Percentiles rank a stretch among this genome's conserved stretches.
These are phyloP conservation scores for Aspergillus diversus DNA, from an alignment of 495 filamentous ascomycete genomes.

Conservation along the genomic window DNA sequence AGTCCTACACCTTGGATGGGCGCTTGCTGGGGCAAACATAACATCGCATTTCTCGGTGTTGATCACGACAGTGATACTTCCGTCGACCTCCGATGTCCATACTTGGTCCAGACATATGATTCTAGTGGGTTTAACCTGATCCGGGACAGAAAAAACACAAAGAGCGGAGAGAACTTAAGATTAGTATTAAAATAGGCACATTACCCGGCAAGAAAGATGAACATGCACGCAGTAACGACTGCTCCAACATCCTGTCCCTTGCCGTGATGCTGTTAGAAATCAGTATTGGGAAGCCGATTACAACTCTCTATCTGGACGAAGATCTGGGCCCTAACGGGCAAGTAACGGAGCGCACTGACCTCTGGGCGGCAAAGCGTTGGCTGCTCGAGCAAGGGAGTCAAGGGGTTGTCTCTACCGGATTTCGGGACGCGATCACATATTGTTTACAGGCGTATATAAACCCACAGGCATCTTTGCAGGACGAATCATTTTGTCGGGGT, in stretches of 20 bases:
- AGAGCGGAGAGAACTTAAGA: no score
- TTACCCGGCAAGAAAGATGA: neutral
- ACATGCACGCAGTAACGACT: neutral
- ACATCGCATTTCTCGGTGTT: neutral
- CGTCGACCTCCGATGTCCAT: neutral
- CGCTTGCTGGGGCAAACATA: neutral
- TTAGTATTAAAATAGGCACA: no score
- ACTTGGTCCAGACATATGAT: neutral
- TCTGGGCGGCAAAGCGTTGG: constrained; percentile 3
- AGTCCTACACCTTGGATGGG: neutral
- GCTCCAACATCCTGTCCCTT: neutral
- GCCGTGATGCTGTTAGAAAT: neutral
- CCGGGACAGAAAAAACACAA: no score
- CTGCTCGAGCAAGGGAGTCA: neutral
- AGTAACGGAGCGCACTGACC: neutral
- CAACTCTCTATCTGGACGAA: neutral
- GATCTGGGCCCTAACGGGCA: neutral
- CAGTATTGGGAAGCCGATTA: neutral
- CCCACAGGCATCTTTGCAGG: neutral
- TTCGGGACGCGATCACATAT: neutral
- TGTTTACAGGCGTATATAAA: constrained; percentile 11
- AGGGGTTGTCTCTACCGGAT: neutral
- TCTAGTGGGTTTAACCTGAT: neutral
- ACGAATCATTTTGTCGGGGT: neutral
- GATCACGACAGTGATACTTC: neutral